A percentile compares a stretch with the other conserved stretches of the same genome.
Evolutionary conservation across 768 basidiomycete species (phyloP).

Genomic region (Mycena epipterygia): DNA sequence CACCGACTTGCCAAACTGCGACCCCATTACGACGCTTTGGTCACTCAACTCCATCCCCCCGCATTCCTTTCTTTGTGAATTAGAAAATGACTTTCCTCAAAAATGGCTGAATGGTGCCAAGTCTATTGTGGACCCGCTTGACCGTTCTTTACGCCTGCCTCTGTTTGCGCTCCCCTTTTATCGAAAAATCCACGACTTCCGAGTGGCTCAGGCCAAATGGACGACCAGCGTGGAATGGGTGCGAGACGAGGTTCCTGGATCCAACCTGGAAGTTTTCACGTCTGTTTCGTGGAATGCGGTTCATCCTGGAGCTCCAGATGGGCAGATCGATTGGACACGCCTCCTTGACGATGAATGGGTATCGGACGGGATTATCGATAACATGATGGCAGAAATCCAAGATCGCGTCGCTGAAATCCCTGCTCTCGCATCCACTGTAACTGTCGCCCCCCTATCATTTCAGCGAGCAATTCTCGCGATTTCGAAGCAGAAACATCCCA

Average conservation of each 20-base stretch:
- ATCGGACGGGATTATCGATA: constrained; percentile 10
- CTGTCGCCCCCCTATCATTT: not conserved
- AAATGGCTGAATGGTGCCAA: constrained; percentile 16
- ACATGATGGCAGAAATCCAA: constrained; percentile 8
- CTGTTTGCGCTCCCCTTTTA: not conserved
- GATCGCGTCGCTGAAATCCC: not conserved
- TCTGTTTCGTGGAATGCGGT: constrained; percentile 6
- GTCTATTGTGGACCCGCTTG: not conserved
- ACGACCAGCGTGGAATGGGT: not conserved
- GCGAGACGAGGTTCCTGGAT: not conserved
- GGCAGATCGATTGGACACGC: constrained; percentile 22
- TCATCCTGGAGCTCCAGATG: not conserved
- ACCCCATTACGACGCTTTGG: not conserved
- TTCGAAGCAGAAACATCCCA: not conserved
- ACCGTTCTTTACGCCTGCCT: not conserved
- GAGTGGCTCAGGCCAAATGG: constrained; percentile 1
- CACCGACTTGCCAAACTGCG: not conserved
- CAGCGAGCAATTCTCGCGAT: not conserved
- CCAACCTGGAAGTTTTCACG: not conserved
- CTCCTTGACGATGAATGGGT: constrained; percentile 25
- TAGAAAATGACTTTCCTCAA: not conserved
- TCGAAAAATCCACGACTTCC: not conserved
- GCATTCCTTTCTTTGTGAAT: not conserved
- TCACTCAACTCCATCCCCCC: not conserved
- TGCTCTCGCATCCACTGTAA: not conserved